Base-by-base conservation (phyloP, 2,329 filamentous ascomycete genomes). In the Aspergillus latus region DNA sequence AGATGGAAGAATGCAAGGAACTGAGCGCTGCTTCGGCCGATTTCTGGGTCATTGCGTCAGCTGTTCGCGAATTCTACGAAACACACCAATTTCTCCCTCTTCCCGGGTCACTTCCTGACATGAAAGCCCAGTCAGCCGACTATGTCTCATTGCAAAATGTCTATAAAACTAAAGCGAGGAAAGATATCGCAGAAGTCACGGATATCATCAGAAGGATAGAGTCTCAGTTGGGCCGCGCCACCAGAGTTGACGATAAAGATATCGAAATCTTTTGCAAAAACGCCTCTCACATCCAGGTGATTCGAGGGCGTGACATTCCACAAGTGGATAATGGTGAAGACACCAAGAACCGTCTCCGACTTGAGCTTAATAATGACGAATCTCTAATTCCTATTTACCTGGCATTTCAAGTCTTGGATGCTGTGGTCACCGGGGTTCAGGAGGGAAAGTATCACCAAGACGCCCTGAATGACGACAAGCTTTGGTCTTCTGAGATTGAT, bases 191-290 rank as follows among this genome's bases (percentile, higher is more conserved):
- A 30, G 88, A 96, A 72, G 88, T 97, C 2, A 76, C 91, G 2
- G 75, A 80, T 10, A 84, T 75, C 10, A 86, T 91, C 42, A 85
- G 84, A 46, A 72, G 78, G 34, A 68, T 82, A 8, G 84, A 87
- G 67, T 66, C 76, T 4, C 68, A 75, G 10, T 70, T 82, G 13
- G 72, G 84, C 73, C 63, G 68, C 70, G 61, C 67, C 2, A 66
- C 66, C 2, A 61, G 68, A 2, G 81, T 96, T 55, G 81, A 88
- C 47, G 79, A 84, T 44, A 83, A 84, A 51, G 90, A 96, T 65
- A 87, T 97, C 45, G 92, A 96, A 68, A 80, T 88, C 34, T 97
- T 97, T 73, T 97, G 93, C 82, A 97, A 95, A 76, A 95, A 96
- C 64, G 93, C 92, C 49, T 89, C 89, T 47, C 94, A 96, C 70